These are phyloP conservation scores for maize (Zea mays) DNA, from an alignment of 176 grass and related monocot genomes.

Conservation along the genomic window DNA sequence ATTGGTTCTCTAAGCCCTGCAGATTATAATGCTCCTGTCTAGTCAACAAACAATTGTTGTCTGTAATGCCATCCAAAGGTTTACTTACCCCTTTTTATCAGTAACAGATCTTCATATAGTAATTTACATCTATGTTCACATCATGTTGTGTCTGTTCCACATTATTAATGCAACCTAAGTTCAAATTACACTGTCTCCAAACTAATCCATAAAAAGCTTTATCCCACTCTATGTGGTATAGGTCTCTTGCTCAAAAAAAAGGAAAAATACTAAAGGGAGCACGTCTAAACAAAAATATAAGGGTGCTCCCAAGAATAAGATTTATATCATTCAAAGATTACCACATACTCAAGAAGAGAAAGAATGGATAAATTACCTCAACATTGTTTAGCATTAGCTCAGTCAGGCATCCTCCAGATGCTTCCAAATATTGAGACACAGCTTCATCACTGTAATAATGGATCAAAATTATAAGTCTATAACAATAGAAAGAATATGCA, in stretches of 20 bases:
- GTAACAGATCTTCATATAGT: not conserved
- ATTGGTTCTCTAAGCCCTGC: not conserved
- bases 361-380: slow-evolving; percentile 47
- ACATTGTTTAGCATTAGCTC: slow-evolving; percentile 84
- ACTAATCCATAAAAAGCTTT: not conserved
- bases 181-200: not conserved
- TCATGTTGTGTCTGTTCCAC: not conserved
- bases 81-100: not conserved
- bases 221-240: not conserved
- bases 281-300: not conserved
- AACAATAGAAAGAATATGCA: not conserved
- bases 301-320: slow-evolving; percentile 17
- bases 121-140: slow-evolving; percentile 1
- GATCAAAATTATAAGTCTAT: not conserved
- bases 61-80: not conserved
- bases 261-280: not conserved
- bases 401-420: slow-evolving; percentile 72
- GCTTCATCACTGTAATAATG: slow-evolving; percentile 71
- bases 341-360: not conserved
- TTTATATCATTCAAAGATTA: slow-evolving; percentile 19
- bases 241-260: not conserved
- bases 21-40: not conserved
- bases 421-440: slow-evolving; percentile 72
- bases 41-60: not conserved
- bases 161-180: slow-evolving; percentile 1